Base-by-base conservation (phyloP, 257 asterid genomes). In the Solanum corneliomulleri region DNA sequence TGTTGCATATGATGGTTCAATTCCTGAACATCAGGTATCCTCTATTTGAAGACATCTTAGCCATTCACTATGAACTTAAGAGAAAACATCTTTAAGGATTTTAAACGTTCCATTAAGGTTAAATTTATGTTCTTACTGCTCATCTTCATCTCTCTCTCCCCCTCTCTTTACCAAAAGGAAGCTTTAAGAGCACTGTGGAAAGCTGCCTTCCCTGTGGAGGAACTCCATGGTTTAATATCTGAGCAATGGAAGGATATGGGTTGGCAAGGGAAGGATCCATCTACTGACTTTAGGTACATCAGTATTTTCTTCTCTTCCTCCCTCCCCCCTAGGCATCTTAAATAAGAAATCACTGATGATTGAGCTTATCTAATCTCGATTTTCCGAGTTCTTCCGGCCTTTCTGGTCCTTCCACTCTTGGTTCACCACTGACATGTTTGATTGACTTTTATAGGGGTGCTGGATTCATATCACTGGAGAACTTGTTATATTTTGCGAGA, bases 161-260 rank as follows among this genome's bases (percentile, higher is more conserved):
- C 23, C 23, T 29, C 75, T 62, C 82, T 41, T 87, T 85, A 18
- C 64, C 69, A 37, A 68, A 74, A 89, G 98, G 95, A 93, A 58
- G 97, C 95, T 84, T 91, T 96, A 92, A 92, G 90, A 92, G 97
- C 98, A 58, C 90, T 96, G 68, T 96, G 99, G 99, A 88, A 88
- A 62, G 95, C 97, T 42, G 91, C 99, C 39, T 96, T 92, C 86
- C 99, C 99, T 56, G 95, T 91, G 27, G 91, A 90, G 89, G 91
- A 95, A 90, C 91, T 96, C 44, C 92, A 88, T 20, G 89, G 93
- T 92, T 92, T 96, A 92, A 89, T 95, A 89, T 96, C 98, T 86
- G 98, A 95, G 83, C 97, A 93, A 88, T 95, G 99, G 99, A 96
- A 96, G 89, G 92, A 96, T 87, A 96, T 96, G 99, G 99, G 99